Percentiles rank a stretch among this genome's conserved stretches.
Evolutionary conservation across 306 rosid species (phyloP).

Genomic region (Morella rubra): DNA sequence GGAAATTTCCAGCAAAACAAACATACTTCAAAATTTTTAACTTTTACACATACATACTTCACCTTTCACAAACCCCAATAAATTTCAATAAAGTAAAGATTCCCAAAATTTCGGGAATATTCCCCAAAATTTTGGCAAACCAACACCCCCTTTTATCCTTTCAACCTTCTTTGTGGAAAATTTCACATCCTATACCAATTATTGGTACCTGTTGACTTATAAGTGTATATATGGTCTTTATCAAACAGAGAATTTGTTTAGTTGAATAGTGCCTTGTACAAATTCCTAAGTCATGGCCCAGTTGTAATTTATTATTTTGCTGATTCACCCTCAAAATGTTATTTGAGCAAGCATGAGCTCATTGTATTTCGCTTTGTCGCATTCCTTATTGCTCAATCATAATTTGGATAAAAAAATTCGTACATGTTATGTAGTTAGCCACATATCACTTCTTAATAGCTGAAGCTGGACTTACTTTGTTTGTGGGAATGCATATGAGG

Average conservation of each 20-base stretch:
- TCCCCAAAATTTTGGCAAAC: too few species aligned
- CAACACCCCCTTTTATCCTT: too few species aligned
- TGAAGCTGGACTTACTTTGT: background rate
- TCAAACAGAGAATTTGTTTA: too few species aligned
- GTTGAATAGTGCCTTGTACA: background rate
- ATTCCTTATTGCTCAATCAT: background rate
- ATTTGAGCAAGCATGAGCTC: slow-evolving; percentile 24
- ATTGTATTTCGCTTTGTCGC: background rate
- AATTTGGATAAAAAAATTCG: slow-evolving; percentile 16
- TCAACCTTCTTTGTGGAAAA: background rate
- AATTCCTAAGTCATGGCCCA: background rate
- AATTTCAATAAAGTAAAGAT: too few species aligned
- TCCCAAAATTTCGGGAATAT: too few species aligned
- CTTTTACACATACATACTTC: too few species aligned
- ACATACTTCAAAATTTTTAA: too few species aligned
- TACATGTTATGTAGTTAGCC: background rate
- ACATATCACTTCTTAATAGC: background rate
- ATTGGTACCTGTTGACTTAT: background rate
- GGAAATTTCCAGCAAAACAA: too few species aligned
- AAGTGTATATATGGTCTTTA: background rate
- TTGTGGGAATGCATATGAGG: background rate
- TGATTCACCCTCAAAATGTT: background rate
- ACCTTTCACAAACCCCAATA: too few species aligned
- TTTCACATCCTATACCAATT: background rate
- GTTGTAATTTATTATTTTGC: background rate